These are phyloP conservation scores for Ogataea methanolica DNA, from an alignment of 805 yeast species.

Conservation along the genomic window DNA sequence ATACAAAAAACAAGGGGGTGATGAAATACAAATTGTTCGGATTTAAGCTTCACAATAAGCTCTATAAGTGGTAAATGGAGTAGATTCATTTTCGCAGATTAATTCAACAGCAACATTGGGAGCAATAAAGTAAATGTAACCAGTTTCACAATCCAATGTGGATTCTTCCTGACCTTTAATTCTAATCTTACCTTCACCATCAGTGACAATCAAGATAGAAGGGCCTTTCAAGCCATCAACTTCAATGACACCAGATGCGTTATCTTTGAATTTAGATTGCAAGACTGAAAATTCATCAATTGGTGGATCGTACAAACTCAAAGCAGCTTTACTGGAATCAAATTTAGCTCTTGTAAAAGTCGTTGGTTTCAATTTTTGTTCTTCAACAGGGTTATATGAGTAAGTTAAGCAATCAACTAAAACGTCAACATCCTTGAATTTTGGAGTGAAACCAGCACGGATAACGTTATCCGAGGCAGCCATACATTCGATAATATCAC, in stretches of 20 bases:
- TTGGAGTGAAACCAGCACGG: constrained; percentile 99
- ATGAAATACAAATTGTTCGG: background rate
- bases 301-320: constrained; percentile 86
- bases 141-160: constrained; percentile 52
- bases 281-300: constrained; percentile 95
- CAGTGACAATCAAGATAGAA: constrained; percentile 76
- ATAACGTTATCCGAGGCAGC: constrained; percentile 98
- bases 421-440: constrained; percentile 90
- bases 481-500: constrained; percentile 99
- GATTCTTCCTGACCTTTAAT: constrained; percentile 38
- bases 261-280: constrained; percentile 57
- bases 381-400: constrained; percentile 80
- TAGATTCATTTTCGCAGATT: constrained; percentile 40
- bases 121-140: constrained; percentile 80
- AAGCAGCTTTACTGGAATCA: constrained; percentile 55
- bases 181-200: constrained; percentile 63
- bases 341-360: constrained; percentile 46
- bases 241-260: constrained; percentile 45
- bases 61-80: constrained; percentile 72
- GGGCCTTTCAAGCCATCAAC: constrained; percentile 77
- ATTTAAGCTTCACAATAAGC: constrained; percentile 74
- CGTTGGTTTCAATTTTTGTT: constrained; percentile 79
- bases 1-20: background rate
- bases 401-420: constrained; percentile 90
- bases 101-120: constrained; percentile 68